Base-by-base conservation (phyloP, 2,329 filamentous ascomycete species). In the Arthroderma uncinatum region DNA sequence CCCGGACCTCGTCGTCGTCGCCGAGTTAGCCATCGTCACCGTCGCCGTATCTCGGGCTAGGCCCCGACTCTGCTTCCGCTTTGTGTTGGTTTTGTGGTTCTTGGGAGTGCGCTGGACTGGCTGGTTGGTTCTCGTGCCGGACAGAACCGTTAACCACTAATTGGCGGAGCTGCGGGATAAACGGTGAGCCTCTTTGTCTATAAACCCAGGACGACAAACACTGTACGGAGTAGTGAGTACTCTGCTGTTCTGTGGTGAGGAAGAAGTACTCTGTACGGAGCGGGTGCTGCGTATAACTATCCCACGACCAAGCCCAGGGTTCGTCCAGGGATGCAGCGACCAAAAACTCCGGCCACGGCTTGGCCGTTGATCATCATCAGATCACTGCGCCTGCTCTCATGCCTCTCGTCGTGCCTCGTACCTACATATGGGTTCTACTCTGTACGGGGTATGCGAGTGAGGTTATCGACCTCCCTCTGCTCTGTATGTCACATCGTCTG, bases 301-400 rank as follows among this genome's bases (percentile, higher is more conserved):
- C 12, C 28, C 47, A 19, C 25, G 12, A 33, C 23, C 47, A 16
- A 30, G 42, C 21, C 21, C 42, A 48, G n/a, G 47, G 47, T 50
- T 50, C 47, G 47, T 50, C 47, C 47, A 50, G 47, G 44, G 47
- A 33, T 50, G 47, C 40, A 21, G 40, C 42, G 47, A 25, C 14
- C 47, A 50, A 50, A 50, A 30, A 50, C 28, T 50, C 47, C 47
- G 47, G 19, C 40, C 23, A 33, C 25, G 47, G 25, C 47, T 50
- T 50, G 47, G 47, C 47, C 25, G 47, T 12, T 33, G 47, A 30
- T 50, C 25, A 50, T 50, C 47, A 50, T 50, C 28, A n/a, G 47
- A 50, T 50, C 47, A 50, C 47, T 50, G 47, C 25, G 21, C 40
- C 14, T 47, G 19, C 19, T 21, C 19, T 25, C 10, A 23, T 30